A percentile compares a stretch with the other conserved stretches of the same genome.
These are phyloP conservation scores for Clonostachys rosea DNA, from an alignment of 2,329 filamentous ascomycete species.

Conservation along the genomic window DNA sequence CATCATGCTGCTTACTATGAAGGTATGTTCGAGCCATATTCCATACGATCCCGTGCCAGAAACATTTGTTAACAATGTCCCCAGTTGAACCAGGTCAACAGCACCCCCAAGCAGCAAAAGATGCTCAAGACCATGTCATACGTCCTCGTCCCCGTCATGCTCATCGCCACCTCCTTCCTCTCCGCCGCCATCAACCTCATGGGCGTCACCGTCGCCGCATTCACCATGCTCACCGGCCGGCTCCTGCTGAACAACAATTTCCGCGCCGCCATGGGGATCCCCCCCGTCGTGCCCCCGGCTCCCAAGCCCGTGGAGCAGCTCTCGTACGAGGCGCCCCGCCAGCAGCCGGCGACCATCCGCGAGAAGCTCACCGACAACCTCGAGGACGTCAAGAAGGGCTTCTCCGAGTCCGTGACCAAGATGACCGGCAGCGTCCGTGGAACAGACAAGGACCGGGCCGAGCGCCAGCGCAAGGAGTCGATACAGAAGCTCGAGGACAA, in stretches of 20 bases:
- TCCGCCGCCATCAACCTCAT: constrained; percentile 45
- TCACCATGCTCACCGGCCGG: constrained; percentile 26
- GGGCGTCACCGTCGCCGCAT: constrained; percentile 31
- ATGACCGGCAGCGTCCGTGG: constrained; percentile 24
- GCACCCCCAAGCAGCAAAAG: constrained; percentile 20
- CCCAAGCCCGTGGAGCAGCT: neutral
- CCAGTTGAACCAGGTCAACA: constrained; percentile 28
- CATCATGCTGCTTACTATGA: constrained; percentile 53
- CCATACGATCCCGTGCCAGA: no score
- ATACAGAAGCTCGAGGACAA: constrained; percentile 26
- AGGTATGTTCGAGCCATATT: constrained; percentile 23
- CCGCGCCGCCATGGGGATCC: constrained; percentile 30
- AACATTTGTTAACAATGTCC: no score
- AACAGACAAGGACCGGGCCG: constrained; percentile 24
- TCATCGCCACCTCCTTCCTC: constrained; percentile 39
- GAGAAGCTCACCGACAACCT: constrained; percentile 25
- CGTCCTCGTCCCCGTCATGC: constrained; percentile 35
- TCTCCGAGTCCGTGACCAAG: constrained; percentile 22
- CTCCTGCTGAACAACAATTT: constrained; percentile 29
- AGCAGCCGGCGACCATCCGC: constrained; percentile 12
- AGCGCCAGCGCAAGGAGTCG: constrained; percentile 24
- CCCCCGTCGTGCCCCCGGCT: constrained; percentile 8
- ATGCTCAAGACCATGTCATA: constrained; percentile 36
- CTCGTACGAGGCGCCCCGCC: constrained; percentile 27
- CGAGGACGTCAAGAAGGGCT: constrained; percentile 28